Percentiles rank a stretch among this genome's conserved stretches.
Conservation (phyloP, 257 asterid species). For the Nicotiana undulata region DNA sequence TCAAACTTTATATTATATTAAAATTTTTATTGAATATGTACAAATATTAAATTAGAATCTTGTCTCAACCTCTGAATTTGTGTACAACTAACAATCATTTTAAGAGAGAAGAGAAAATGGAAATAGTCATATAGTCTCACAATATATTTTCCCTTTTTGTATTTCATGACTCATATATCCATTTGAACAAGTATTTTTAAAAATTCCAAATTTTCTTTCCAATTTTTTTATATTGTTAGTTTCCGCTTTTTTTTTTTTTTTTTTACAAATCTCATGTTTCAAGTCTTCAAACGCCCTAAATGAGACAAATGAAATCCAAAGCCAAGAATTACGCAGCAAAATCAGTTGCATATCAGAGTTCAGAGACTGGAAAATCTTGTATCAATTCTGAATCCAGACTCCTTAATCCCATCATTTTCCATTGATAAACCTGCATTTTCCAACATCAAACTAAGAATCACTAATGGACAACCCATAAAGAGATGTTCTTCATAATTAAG, state of each 20-base stretch:
- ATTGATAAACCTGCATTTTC: conserved; percentile 31
- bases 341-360: conserved; percentile 8
- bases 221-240: conserved; percentile 35
- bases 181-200: not conserved
- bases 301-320: not conserved
- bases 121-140: not conserved
- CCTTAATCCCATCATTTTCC: conserved; percentile 20
- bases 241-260: conserved; percentile 38
- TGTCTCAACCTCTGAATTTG: no score
- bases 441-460: not conserved
- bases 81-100: not conserved
- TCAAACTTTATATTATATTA: no score
- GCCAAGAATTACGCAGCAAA: conserved; percentile 9
- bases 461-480: no score
- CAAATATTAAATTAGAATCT: no score
- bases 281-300: conserved; percentile 12
- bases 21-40: no score
- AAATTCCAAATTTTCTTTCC: conserved; percentile 20
- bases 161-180: not conserved
- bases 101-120: no score
- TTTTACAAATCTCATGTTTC: no score
- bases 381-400: conserved; percentile 25
- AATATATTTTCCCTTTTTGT: not conserved
- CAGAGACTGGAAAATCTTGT: not conserved
- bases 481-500: no score